phyloP scores from a whole-genome alignment of 2,329 filamentous ascomycete species.

The Fusarium tjaetaba region DNA sequence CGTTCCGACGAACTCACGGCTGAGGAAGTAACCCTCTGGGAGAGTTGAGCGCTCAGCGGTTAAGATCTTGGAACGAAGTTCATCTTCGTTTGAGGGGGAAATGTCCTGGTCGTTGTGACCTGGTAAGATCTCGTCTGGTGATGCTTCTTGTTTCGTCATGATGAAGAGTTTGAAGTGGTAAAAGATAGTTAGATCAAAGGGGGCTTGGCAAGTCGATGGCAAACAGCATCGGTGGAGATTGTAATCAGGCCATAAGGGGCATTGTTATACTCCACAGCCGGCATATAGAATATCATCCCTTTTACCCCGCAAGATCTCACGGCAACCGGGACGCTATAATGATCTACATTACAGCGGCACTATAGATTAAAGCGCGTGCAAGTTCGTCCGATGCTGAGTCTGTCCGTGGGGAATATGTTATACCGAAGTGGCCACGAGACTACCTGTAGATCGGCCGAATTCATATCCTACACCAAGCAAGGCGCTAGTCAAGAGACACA shows the following conservation, averaged over 20 bases:
- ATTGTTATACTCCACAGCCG: not conserved
- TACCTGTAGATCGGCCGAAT: not conserved
- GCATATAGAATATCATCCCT: not conserved
- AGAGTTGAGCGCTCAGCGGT: not conserved
- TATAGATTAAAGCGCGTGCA: fast-evolving
- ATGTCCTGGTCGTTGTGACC: not conserved
- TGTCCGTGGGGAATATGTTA: not conserved
- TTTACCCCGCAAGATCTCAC: not conserved
- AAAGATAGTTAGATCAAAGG: not conserved
- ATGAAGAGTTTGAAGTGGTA: fast-evolving
- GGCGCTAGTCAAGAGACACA: not conserved
- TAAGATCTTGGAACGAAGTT: not conserved
- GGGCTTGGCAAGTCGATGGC: fast-evolving
- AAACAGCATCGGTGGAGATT: not conserved
- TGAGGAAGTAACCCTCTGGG: not conserved
- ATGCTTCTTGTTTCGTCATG: not conserved
- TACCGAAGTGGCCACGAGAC: not conserved
- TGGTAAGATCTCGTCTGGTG: not conserved
- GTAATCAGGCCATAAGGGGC: not conserved
- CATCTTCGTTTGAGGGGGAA: not conserved
- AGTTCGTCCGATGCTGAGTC: not conserved
- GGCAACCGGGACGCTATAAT: not conserved
- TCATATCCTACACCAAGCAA: not conserved
- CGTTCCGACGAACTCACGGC: not conserved
- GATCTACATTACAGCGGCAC: not conserved